Percentiles rank a stretch among this genome's conserved stretches.
Conservation (phyloP, 768 basidiomycete genomes). For the Russula lepida region DNA sequence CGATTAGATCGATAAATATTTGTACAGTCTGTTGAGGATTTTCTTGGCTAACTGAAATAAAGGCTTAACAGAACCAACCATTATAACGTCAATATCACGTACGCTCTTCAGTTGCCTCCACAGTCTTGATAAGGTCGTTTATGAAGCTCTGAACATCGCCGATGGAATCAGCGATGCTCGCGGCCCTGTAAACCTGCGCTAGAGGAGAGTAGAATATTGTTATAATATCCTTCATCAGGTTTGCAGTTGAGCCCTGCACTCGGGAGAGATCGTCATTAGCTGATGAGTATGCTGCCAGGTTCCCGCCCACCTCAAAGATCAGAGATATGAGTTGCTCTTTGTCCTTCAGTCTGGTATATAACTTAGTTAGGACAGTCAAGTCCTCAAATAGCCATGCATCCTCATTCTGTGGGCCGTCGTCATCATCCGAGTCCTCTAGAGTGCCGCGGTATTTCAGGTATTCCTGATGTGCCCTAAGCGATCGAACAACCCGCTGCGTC, state of each 20-base stretch:
- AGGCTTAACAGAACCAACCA: not conserved
- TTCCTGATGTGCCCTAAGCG: conserved; percentile 68
- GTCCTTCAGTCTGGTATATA: conserved; percentile 76
- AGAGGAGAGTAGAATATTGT: conserved; percentile 97
- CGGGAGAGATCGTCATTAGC: not conserved
- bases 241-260: conserved; percentile 84
- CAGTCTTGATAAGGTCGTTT: conserved; percentile 90
- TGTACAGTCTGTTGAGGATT: conserved; percentile 85
- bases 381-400: conserved; percentile 98
- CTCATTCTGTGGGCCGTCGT: conserved; percentile 87
- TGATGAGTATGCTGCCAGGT: not conserved
- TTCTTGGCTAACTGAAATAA: conserved; percentile 58
- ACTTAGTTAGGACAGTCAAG: conserved; percentile 64
- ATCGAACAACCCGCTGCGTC: conserved; percentile 69
- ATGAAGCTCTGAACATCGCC: conserved; percentile 89
- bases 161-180: conserved; percentile 91
- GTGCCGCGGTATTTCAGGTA: conserved; percentile 57
- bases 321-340: conserved; percentile 87
- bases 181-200: conserved; percentile 95
- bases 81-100: conserved; percentile 28
- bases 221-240: conserved; percentile 94
- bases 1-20: conserved; percentile 85
- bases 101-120: conserved; percentile 88
- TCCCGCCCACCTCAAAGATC: conserved; percentile 77
- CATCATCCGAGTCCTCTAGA: conserved; percentile 79